Evolutionary conservation across 2,329 filamentous ascomycete species (phyloP).

Genomic region (Ceratocystis smalleyi): DNA sequence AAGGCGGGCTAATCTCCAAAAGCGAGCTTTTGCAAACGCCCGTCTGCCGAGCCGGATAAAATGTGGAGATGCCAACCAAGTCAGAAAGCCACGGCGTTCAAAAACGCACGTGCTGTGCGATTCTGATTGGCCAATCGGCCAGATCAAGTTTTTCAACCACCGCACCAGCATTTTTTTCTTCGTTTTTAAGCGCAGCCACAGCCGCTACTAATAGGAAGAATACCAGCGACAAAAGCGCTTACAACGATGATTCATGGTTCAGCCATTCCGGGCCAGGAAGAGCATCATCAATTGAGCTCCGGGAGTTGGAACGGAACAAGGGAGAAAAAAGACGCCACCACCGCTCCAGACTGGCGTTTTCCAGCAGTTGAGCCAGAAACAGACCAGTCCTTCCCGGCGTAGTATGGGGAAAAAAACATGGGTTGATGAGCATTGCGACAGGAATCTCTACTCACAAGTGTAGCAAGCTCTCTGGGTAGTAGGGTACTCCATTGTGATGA

Average conservation of each 20-base stretch:
- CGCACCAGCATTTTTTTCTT: neutral
- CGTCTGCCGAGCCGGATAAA: neutral
- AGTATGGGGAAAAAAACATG: neutral
- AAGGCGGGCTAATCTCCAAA: neutral
- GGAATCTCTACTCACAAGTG: constrained; percentile 30
- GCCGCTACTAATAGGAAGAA: neutral
- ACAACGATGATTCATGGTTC: neutral
- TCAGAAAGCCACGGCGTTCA: neutral
- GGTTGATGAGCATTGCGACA: constrained; percentile 11
- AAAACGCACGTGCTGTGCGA: neutral
- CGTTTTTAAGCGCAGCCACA: neutral
- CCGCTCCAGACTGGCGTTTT: constrained; percentile 1
- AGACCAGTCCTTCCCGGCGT: neutral
- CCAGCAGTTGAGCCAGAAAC: neutral
- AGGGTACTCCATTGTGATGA: constrained; percentile 30
- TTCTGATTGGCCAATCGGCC: neutral
- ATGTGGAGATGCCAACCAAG: neutral
- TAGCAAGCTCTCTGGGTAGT: constrained; percentile 34
- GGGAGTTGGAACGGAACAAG: neutral
- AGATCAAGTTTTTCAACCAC: constrained; percentile 3
- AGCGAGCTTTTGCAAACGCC: neutral
- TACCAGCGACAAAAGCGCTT: neutral
- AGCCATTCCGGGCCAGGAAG: neutral
- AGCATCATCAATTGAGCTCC: neutral
- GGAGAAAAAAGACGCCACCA: neutral